Evolutionary conservation across 1,139 yeast genomes (phyloP).

Genomic region (Taphrina wiesneri): DNA sequence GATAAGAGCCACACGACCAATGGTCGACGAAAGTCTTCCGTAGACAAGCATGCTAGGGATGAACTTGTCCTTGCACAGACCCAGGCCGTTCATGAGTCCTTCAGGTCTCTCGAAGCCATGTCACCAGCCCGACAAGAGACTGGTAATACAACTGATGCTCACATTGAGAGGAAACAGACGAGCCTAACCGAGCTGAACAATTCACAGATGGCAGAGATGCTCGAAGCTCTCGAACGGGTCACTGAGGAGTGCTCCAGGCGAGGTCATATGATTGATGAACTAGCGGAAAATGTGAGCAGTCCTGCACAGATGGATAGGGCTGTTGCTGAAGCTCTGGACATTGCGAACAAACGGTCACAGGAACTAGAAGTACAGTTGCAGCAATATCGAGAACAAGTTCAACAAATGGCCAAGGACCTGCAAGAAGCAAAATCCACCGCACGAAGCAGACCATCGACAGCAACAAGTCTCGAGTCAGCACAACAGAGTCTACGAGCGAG

Average conservation of each 20-base stretch:
- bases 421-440: not conserved
- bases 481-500: not conserved
- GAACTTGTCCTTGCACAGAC: not conserved
- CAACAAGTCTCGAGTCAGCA: not conserved
- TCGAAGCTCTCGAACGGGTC: not conserved
- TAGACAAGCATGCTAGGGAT: not conserved
- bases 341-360: not conserved
- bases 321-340: not conserved
- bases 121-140: not conserved
- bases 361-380: not conserved
- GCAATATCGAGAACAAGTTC: not conserved
- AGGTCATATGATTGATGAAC: conserved; percentile 21
- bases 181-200: not conserved
- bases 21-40: not conserved
- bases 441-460: not conserved
- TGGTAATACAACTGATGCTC: not conserved
- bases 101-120: not conserved
- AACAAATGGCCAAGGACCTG: conserved; percentile 1
- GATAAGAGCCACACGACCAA: not conserved
- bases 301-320: not conserved
- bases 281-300: not conserved
- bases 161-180: not conserved
- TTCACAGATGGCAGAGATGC: conserved; percentile 5
- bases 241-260: conserved; percentile 25
- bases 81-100: too few relatives aligned